Conservation (phyloP, 2,329 filamentous ascomycete species). For the Herpomyces periplanetae region DNA sequence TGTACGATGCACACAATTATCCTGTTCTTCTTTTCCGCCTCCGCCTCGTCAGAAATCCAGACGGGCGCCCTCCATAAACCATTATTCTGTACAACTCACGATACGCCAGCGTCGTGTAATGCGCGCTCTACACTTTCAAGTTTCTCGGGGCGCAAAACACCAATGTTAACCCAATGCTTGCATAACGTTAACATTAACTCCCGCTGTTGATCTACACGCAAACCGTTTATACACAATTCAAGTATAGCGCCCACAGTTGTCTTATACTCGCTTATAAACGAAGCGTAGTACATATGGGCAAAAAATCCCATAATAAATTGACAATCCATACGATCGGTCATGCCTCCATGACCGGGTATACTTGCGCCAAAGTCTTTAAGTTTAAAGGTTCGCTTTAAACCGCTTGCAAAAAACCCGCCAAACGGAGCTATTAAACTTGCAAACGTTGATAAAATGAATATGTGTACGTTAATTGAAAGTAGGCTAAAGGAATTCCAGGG, state of each 20-base stretch:
- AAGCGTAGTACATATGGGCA: slow-evolving; percentile 90
- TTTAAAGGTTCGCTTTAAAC: slow-evolving; percentile 91
- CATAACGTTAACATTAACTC: slow-evolving; percentile 24
- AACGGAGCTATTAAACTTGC: slow-evolving; percentile 89
- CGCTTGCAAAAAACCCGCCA: slow-evolving; percentile 88
- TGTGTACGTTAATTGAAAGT: slow-evolving; percentile 72
- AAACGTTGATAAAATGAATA: slow-evolving; percentile 58
- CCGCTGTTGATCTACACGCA: slow-evolving; percentile 53
- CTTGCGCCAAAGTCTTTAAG: slow-evolving; percentile 98
- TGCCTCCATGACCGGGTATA: slow-evolving; percentile 83
- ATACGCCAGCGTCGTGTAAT: no score
- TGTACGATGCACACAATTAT: no score
- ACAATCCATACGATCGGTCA: slow-evolving; percentile 96
- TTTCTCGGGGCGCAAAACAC: no score
- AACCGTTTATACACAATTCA: slow-evolving; percentile 59
- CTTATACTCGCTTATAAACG: slow-evolving; percentile 67
- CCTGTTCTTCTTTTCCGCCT: no score
- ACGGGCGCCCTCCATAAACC: no score
- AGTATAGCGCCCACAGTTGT: slow-evolving; percentile 51
- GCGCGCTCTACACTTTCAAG: no score
- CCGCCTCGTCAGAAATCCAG: no score
- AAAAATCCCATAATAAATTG: slow-evolving; percentile 99
- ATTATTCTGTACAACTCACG: no score
- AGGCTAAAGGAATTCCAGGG: slow-evolving; percentile 26
- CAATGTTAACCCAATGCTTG: slow-evolving; percentile 23